Percentiles rank a stretch among this genome's conserved stretches.
Evolutionary conservation across 805 yeast species (phyloP).

Genomic region (Pichia cephalocereana): DNA sequence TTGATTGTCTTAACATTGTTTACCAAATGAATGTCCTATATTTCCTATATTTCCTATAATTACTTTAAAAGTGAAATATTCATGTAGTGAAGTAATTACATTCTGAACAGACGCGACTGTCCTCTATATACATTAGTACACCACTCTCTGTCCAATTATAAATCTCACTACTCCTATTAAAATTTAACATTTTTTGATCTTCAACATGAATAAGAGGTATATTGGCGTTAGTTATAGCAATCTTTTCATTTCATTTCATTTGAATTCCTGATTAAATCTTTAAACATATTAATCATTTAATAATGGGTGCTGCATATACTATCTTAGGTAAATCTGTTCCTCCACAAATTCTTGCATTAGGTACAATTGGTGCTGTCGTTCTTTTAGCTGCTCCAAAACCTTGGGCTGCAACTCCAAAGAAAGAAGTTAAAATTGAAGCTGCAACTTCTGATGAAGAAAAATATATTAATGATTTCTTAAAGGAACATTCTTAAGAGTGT

Average conservation of each 20-base stretch:
- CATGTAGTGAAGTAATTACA: too few relatives aligned
- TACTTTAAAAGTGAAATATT: background rate
- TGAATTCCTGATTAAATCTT: background rate
- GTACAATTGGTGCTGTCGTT: slow-evolving; percentile 64
- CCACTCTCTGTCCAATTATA: too few relatives aligned
- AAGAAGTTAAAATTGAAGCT: slow-evolving; percentile 66
- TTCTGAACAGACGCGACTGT: too few relatives aligned
- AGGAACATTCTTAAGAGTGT: slow-evolving; percentile 23
- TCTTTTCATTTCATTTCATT: too few relatives aligned
- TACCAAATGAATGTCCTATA: too few relatives aligned
- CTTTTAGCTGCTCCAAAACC: slow-evolving; percentile 65
- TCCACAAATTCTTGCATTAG: slow-evolving; percentile 80
- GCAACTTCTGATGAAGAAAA: slow-evolving; percentile 82
- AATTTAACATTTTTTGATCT: too few relatives aligned
- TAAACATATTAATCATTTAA: background rate
- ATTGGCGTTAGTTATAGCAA: too few relatives aligned
- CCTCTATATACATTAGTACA: too few relatives aligned
- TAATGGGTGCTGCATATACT: slow-evolving; percentile 77
- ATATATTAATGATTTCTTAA: slow-evolving; percentile 67
- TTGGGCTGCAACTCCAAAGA: slow-evolving; percentile 49
- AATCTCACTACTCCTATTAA: too few relatives aligned
- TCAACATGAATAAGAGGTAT: too few relatives aligned
- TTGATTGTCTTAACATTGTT: too few relatives aligned
- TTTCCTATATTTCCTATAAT: too few relatives aligned
- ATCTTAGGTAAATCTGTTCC: slow-evolving; percentile 79